A percentile compares a stretch with the other conserved stretches of the same genome.
Conservation (phyloP, 495 filamentous ascomycete genomes). For the Mytilinidion resinicola region DNA sequence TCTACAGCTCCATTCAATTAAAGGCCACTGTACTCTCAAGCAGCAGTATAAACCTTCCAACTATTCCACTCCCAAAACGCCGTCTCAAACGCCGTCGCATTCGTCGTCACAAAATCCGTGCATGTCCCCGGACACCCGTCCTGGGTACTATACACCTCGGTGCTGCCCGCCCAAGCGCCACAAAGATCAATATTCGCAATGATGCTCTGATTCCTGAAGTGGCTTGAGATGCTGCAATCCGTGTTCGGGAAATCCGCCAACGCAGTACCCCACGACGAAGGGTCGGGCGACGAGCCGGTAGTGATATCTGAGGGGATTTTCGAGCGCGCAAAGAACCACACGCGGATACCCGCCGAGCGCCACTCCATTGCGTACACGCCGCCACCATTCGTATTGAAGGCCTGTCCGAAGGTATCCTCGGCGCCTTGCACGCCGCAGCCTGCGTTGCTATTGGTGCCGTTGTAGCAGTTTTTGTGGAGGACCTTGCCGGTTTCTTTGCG, state of each 20-base stretch:
- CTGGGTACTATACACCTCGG: slow-evolving; percentile 23
- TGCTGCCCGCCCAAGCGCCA: slow-evolving; percentile 28
- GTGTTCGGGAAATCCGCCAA: slow-evolving; percentile 30
- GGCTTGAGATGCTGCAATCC: slow-evolving; percentile 22
- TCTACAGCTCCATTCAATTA: not conserved
- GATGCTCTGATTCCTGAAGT: slow-evolving; percentile 26
- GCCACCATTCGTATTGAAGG: slow-evolving; percentile 29
- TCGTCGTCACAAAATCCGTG: slow-evolving; percentile 27
- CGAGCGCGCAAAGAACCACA: slow-evolving; percentile 27
- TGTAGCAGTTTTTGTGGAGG: slow-evolving; percentile 24
- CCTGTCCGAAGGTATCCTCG: slow-evolving; percentile 12
- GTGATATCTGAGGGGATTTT: slow-evolving; percentile 23
- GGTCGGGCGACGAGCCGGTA: slow-evolving; percentile 16
- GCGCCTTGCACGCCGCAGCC: slow-evolving; percentile 29
- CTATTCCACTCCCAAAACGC: slow-evolving; percentile 39
- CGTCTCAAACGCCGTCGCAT: slow-evolving; percentile 27
- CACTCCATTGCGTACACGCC: slow-evolving; percentile 29
- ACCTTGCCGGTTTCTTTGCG: slow-evolving; percentile 28
- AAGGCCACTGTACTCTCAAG: not conserved
- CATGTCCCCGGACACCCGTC: slow-evolving; percentile 24
- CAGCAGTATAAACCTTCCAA: not conserved
- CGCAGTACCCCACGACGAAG: slow-evolving; percentile 19
- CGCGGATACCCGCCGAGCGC: slow-evolving; percentile 21
- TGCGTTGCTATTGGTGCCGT: slow-evolving; percentile 21
- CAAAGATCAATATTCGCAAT: slow-evolving; percentile 31